Evolutionary conservation across 495 filamentous ascomycete genomes (phyloP).

Genomic region (Aspergillus coremiiformis): DNA sequence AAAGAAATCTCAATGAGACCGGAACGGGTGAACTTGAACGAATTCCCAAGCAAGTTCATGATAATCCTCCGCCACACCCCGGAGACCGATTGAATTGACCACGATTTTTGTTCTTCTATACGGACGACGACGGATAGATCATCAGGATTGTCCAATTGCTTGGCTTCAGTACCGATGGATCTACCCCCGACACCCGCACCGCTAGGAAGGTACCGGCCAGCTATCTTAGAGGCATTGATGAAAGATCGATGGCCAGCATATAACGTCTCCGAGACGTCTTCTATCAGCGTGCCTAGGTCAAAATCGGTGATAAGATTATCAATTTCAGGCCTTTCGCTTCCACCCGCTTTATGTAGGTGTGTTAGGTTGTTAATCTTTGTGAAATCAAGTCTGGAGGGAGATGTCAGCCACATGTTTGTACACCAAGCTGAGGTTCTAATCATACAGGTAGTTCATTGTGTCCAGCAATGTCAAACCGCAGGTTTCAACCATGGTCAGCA

Average conservation of each 20-base stretch:
- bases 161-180: background rate
- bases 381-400: constrained; percentile 38
- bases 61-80: constrained; percentile 59
- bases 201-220: constrained; percentile 12
- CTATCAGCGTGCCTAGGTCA: constrained; percentile 12
- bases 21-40: constrained; percentile 57
- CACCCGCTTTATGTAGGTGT: constrained; percentile 8
- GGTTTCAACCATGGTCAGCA: constrained; percentile 54
- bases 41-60: constrained; percentile 69
- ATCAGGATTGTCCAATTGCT: constrained; percentile 5
- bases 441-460: constrained; percentile 54
- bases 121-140: constrained; percentile 46
- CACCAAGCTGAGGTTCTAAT: background rate
- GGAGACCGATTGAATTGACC: constrained; percentile 49
- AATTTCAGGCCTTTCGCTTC: background rate
- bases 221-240: constrained; percentile 10
- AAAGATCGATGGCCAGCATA: constrained; percentile 15
- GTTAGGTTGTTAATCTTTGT: constrained; percentile 46
- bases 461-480: constrained; percentile 59
- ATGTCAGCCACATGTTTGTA: background rate
- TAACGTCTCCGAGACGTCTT: constrained; percentile 14
- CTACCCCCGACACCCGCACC: constrained; percentile 10
- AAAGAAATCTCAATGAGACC: constrained; percentile 55
- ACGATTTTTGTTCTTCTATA: constrained; percentile 45
- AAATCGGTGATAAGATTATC: constrained; percentile 12